phyloP scores from a whole-genome alignment of 768 basidiomycete genomes.

The Amanita rimosa region DNA sequence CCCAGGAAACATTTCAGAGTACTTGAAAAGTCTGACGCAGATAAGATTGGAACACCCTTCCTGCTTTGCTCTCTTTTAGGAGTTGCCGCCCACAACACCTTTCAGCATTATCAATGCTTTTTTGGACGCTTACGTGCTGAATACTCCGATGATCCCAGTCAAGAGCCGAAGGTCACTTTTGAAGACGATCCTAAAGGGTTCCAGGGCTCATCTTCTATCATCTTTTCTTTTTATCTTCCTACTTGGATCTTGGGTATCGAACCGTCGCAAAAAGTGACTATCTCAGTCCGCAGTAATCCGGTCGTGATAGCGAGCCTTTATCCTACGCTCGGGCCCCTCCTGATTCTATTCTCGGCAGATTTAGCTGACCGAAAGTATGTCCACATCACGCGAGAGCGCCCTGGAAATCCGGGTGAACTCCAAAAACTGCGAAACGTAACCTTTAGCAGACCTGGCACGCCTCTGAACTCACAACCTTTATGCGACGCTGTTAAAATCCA shows the following conservation, averaged over 20 bases:
- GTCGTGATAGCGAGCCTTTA: neutral
- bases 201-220: conserved; percentile 12
- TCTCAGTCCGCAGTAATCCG: conserved; percentile 8
- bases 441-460: neutral
- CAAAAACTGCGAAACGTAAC: conserved; percentile 1
- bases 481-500: neutral
- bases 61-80: conserved; percentile 1
- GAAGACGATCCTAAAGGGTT: conserved; percentile 13
- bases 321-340: conserved; percentile 11
- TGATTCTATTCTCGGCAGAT: conserved; percentile 15
- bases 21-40: conserved; percentile 14
- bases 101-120: conserved; percentile 9
- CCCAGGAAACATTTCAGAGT: conserved; percentile 19
- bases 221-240: conserved; percentile 16
- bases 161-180: conserved; percentile 7
- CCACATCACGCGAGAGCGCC: conserved; percentile 8
- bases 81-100: conserved; percentile 5
- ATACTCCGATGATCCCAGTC: conserved; percentile 5
- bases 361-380: conserved; percentile 16
- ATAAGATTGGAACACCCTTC: conserved; percentile 12
- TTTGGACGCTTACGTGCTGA: neutral
- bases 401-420: conserved; percentile 2
- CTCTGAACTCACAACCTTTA: neutral
- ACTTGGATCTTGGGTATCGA: conserved; percentile 11
- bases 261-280: conserved; percentile 6